phyloP scores from a whole-genome alignment of 345 rosid genomes.

The Carallia pectinifolia region DNA sequence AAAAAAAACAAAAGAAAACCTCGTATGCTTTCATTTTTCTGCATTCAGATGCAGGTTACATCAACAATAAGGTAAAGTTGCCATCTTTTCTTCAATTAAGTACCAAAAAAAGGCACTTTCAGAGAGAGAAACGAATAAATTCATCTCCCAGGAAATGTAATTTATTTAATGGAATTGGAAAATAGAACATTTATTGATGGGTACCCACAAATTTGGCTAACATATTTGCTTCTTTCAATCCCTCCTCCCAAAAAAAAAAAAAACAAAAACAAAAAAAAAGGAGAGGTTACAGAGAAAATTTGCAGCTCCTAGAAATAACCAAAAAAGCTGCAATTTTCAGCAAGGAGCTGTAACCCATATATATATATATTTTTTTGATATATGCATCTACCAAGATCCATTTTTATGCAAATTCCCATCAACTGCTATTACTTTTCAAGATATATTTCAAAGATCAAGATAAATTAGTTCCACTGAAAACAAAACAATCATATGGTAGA shows the following conservation, averaged over 20 bases:
- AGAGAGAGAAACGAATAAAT: neutral
- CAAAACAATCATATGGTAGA: neutral
- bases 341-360: neutral
- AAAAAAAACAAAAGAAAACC: too few species aligned
- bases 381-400: neutral
- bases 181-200: too few species aligned
- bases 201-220: too few species aligned
- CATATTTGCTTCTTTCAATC: too few species aligned
- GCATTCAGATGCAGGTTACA: too few species aligned
- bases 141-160: neutral
- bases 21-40: too few species aligned
- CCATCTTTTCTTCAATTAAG: neutral
- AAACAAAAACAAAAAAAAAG: neutral
- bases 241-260: neutral
- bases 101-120: neutral
- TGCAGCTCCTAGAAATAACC: neutral
- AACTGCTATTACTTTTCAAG: neutral
- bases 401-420: neutral
- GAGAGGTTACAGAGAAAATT: neutral
- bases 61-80: neutral
- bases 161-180: neutral
- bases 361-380: too few species aligned
- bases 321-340: neutral
- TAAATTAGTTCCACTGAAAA: neutral
- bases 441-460: neutral